Conservation (phyloP, 768 basidiomycete species). For the Brasilioporus rufonigricans region DNA sequence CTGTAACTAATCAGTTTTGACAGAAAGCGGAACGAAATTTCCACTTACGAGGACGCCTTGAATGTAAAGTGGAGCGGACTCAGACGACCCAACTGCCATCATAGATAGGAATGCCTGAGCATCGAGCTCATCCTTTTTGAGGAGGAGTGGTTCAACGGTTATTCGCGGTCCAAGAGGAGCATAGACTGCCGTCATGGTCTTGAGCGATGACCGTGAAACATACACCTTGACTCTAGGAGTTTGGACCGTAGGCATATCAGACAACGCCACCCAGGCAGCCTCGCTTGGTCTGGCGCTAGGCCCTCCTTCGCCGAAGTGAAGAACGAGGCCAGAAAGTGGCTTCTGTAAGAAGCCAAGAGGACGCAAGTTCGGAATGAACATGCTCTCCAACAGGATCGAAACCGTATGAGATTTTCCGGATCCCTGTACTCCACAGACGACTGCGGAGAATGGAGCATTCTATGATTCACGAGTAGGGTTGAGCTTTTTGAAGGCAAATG, state of each 20-base stretch:
- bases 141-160: constrained; percentile 50
- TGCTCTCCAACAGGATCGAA: constrained; percentile 64
- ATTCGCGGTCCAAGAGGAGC: constrained; percentile 48
- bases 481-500: neutral
- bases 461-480: constrained; percentile 21
- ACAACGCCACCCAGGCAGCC: constrained; percentile 56
- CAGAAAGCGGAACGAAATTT: neutral
- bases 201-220: constrained; percentile 59
- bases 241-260: constrained; percentile 32
- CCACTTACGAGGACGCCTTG: constrained; percentile 61
- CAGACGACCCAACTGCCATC: constrained; percentile 68
- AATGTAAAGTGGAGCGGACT: constrained; percentile 65
- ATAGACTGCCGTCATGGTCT: constrained; percentile 59
- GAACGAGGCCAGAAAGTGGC: constrained; percentile 59
- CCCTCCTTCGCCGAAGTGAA: constrained; percentile 72
- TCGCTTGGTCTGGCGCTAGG: constrained; percentile 56
- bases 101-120: constrained; percentile 67
- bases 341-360: constrained; percentile 51
- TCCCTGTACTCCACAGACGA: constrained; percentile 78
- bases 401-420: constrained; percentile 76
- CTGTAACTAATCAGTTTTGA: constrained; percentile 10
- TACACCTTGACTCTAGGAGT: constrained; percentile 44
- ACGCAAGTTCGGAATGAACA: constrained; percentile 55
- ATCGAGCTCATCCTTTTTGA: constrained; percentile 62
- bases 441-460: constrained; percentile 73